Evolutionary conservation across 805 yeast species (phyloP).

Genomic region (Wickerhamiella musiphila): DNA sequence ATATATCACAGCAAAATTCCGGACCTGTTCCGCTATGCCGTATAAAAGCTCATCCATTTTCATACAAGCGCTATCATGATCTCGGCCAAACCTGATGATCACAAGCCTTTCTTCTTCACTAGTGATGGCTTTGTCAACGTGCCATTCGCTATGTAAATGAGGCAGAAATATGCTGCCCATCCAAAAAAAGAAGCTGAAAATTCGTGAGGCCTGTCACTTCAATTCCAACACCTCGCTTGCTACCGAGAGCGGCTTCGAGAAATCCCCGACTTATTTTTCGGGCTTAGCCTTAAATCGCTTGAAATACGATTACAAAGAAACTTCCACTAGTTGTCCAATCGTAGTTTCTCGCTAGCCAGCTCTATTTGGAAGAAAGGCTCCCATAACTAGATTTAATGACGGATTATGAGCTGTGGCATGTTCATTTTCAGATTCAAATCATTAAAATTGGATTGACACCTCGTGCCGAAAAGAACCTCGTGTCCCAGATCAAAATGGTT

Average conservation of each 20-base stretch:
- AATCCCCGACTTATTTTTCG: no score
- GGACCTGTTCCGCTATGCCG: constrained; percentile 63
- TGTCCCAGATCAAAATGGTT: no score
- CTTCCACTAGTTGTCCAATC: no score
- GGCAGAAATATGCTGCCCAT: constrained; percentile 79
- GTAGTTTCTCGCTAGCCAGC: no score
- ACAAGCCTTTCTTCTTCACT: constrained; percentile 77
- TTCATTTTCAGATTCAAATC: no score
- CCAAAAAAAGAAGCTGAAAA: background rate
- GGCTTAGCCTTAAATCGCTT: no score
- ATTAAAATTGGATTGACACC: no score
- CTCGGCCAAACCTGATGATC: constrained; percentile 76
- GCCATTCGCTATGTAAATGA: constrained; percentile 78
- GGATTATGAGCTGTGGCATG: no score
- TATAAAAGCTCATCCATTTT: constrained; percentile 75
- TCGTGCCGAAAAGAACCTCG: no score
- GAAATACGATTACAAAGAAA: no score
- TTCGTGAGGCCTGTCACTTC: background rate
- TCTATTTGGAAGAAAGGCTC: no score
- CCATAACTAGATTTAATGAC: no score
- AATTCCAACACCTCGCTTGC: background rate
- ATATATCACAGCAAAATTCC: constrained; percentile 76
- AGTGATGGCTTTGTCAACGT: constrained; percentile 91
- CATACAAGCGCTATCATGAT: constrained; percentile 60
- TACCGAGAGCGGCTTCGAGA: background rate